These are phyloP conservation scores for Cladophialophora immunda DNA, from an alignment of 2,329 filamentous ascomycete species.

Conservation along the genomic window DNA sequence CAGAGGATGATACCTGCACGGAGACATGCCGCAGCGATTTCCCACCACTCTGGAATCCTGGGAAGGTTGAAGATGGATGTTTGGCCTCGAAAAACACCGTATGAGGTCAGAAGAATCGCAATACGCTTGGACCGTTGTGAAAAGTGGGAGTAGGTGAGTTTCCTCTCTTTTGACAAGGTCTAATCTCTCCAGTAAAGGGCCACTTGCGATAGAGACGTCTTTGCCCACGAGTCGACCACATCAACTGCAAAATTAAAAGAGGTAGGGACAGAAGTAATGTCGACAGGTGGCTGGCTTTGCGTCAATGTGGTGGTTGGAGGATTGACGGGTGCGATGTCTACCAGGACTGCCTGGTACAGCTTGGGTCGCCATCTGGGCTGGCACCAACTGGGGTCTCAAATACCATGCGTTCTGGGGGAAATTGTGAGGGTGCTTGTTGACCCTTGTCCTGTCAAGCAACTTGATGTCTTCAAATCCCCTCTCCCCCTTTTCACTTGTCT, in stretches of 20 bases:
- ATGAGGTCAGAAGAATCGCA: constrained; percentile 44
- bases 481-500: too few species aligned
- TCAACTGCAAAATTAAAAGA: constrained; percentile 51
- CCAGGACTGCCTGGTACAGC: too few species aligned
- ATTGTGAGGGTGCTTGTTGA: too few species aligned
- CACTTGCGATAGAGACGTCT: constrained; percentile 37
- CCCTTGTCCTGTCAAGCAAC: too few species aligned
- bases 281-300: constrained; percentile 8
- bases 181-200: constrained; percentile 51
- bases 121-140: constrained; percentile 46
- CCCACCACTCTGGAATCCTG: constrained; percentile 52
- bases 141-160: constrained; percentile 48
- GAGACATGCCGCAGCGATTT: constrained; percentile 48
- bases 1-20: constrained; percentile 49
- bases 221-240: constrained; percentile 52
- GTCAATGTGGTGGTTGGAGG: too few species aligned
- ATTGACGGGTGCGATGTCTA: too few species aligned
- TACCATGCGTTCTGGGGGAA: too few species aligned
- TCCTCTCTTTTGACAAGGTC: constrained; percentile 41
- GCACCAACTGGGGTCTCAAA: too few species aligned
- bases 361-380: too few species aligned
- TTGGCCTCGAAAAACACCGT: too few species aligned
- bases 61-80: too few species aligned
- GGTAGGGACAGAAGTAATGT: not conserved
- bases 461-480: too few species aligned